Evolutionary conservation across 1,284 basidiomycete genomes (phyloP).

Genomic region (Leccinum laetum): DNA sequence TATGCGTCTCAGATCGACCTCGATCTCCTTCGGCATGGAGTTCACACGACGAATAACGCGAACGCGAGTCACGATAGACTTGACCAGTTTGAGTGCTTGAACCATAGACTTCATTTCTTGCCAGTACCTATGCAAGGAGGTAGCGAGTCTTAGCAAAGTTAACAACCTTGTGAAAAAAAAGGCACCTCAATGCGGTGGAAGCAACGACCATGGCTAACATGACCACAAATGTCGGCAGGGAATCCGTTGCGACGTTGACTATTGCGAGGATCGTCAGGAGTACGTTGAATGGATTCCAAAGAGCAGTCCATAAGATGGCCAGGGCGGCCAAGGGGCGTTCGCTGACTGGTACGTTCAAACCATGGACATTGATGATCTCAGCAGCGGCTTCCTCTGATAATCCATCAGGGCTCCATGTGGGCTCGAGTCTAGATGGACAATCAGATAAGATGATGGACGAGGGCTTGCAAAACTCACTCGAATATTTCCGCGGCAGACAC

Average conservation of each 20-base stretch:
- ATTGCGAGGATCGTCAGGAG: constrained; percentile 31
- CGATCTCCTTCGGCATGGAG: constrained; percentile 24
- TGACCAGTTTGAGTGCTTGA: constrained; percentile 33
- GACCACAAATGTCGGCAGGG: constrained; percentile 30
- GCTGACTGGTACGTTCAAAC: constrained; percentile 26
- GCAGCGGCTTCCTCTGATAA: constrained; percentile 25
- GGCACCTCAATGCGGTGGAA: constrained; percentile 29
- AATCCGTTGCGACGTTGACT: constrained; percentile 30
- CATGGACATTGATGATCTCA: constrained; percentile 20
- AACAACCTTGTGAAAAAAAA: not conserved
- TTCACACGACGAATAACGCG: constrained; percentile 28
- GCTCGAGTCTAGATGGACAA: constrained; percentile 24
- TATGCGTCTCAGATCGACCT: constrained; percentile 28
- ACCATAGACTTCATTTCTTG: not conserved
- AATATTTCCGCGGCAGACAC: constrained; percentile 26
- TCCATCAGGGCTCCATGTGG: constrained; percentile 25
- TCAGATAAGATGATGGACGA: not conserved
- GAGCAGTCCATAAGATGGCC: constrained; percentile 27
- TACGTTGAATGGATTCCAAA: constrained; percentile 34
- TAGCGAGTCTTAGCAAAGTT: not conserved
- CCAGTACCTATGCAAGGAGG: no score
- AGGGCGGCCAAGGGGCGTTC: constrained; percentile 32
- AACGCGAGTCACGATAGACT: constrained; percentile 32
- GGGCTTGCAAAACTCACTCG: constrained; percentile 14
- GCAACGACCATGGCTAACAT: constrained; percentile 35